phyloP scores from a whole-genome alignment of 208 protist genomes.

The Wallacemonas sp. region DNA sequence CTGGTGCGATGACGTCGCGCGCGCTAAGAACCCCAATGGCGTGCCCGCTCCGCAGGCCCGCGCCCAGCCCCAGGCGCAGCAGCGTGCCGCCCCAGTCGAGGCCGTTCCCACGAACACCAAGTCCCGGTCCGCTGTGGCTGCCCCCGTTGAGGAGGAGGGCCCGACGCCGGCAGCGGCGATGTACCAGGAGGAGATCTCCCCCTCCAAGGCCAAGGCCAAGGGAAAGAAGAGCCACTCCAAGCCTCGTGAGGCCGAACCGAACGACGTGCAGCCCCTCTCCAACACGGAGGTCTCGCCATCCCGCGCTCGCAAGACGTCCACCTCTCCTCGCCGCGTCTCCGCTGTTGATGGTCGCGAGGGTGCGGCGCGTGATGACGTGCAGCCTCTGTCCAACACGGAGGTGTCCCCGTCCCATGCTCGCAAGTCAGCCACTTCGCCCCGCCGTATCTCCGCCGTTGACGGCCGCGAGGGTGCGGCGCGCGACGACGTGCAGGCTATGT shows the following conservation, averaged over 20 bases:
- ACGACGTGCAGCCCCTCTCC: conserved; percentile 17
- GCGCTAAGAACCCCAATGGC: neutral
- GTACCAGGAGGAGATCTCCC: conserved; percentile 15
- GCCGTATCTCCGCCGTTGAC: conserved; percentile 2
- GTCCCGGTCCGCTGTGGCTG: neutral
- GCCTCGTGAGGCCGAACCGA: conserved; percentile 15
- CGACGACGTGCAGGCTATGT: neutral
- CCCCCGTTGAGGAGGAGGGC: neutral
- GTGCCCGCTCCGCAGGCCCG: neutral
- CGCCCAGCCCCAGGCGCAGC: neutral
- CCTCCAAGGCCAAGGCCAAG: conserved; percentile 19
- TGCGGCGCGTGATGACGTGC: neutral
- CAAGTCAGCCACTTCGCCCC: conserved; percentile 3
- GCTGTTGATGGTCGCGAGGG: conserved; percentile 2
- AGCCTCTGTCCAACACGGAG: neutral
- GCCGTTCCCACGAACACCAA: neutral
- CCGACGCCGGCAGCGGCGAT: conserved; percentile 4
- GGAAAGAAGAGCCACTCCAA: conserved; percentile 29
- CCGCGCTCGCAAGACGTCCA: conserved; percentile 9
- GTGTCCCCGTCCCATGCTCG: conserved; percentile 3
- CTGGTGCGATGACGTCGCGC: conserved; percentile 33
- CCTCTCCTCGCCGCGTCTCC: conserved; percentile 1
- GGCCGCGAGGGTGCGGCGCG: neutral
- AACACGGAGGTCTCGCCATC: conserved; percentile 17
- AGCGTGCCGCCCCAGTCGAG: neutral